Percentiles rank a stretch among this genome's conserved stretches.
These are phyloP conservation scores for Hirsutella rhossiliensis DNA, from an alignment of 2,329 filamentous ascomycete species.

Conservation along the genomic window DNA sequence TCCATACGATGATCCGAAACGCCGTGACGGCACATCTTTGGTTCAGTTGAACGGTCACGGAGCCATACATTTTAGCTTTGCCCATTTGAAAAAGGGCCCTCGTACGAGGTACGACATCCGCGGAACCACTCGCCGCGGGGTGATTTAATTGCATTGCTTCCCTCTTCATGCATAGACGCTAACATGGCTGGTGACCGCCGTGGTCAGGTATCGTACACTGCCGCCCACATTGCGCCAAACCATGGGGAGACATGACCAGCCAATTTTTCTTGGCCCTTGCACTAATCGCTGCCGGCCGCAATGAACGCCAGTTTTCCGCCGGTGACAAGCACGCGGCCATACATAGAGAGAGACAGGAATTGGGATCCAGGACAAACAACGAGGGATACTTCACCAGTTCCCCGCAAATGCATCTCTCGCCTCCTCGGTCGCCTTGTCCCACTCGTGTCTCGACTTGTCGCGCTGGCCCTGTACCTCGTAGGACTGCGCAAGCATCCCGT, in stretches of 20 bases:
- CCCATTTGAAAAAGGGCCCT: too few species aligned
- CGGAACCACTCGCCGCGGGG: too few species aligned
- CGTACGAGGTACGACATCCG: too few species aligned
- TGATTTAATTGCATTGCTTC: too few species aligned
- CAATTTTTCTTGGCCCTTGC: background rate
- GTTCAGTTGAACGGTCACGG: too few species aligned
- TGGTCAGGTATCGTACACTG: slow-evolving; percentile 14
- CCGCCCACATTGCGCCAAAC: slow-evolving; percentile 5
- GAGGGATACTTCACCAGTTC: slow-evolving; percentile 14
- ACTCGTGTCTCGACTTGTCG: slow-evolving; percentile 26
- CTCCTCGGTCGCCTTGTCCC: slow-evolving; percentile 28
- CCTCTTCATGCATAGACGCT: too few species aligned
- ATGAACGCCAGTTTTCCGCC: background rate
- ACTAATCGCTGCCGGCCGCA: background rate
- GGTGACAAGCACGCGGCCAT: background rate
- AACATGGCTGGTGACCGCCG: slow-evolving; percentile 4
- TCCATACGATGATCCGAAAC: background rate
- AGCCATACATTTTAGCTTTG: too few species aligned
- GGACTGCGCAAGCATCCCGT: slow-evolving; percentile 65
- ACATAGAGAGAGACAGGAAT: background rate
- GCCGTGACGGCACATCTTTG: too few species aligned
- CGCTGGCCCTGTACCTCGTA: slow-evolving; percentile 59
- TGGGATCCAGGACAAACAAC: slow-evolving; percentile 1
- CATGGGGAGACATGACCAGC: slow-evolving; percentile 5
- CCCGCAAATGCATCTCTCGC: slow-evolving; percentile 29